Evolutionary conservation across 2,329 filamentous ascomycete species (phyloP).

Genomic region (Sporothrix globosa): DNA sequence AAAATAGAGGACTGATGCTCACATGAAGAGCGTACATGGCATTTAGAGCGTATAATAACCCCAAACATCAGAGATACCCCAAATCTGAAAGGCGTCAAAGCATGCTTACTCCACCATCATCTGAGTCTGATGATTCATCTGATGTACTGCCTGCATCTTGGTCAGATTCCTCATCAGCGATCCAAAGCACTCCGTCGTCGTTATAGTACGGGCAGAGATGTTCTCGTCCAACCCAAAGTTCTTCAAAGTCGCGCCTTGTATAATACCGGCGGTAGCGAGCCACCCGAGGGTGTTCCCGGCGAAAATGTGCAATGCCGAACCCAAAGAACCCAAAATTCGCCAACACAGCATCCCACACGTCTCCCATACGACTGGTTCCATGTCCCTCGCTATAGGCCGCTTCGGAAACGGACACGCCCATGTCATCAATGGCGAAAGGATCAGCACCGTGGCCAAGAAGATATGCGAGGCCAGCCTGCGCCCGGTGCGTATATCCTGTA

Average conservation of each 20-base stretch:
- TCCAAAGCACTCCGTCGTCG: background rate
- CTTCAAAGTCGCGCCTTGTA: background rate
- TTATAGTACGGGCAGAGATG: background rate
- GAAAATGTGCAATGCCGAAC: background rate
- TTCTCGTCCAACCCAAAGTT: background rate
- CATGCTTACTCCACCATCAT: background rate
- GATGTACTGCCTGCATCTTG: background rate
- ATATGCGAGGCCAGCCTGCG: background rate
- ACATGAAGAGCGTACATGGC: background rate
- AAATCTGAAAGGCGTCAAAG: background rate
- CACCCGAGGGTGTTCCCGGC: background rate
- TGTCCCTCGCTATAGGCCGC: background rate
- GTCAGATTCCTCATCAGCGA: background rate
- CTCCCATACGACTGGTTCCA: background rate
- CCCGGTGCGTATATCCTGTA: background rate
- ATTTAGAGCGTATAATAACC: background rate
- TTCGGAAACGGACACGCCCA: background rate
- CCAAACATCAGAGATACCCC: constrained; percentile 1
- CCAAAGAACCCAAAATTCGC: background rate
- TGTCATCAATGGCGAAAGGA: background rate
- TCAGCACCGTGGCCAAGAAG: background rate
- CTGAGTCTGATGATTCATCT: background rate
- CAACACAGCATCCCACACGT: constrained; percentile 6
- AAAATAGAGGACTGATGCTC: background rate
- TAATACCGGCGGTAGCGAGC: background rate